Conservation (phyloP, 2,329 filamentous ascomycete species). For the Penicillium janthinellum region DNA sequence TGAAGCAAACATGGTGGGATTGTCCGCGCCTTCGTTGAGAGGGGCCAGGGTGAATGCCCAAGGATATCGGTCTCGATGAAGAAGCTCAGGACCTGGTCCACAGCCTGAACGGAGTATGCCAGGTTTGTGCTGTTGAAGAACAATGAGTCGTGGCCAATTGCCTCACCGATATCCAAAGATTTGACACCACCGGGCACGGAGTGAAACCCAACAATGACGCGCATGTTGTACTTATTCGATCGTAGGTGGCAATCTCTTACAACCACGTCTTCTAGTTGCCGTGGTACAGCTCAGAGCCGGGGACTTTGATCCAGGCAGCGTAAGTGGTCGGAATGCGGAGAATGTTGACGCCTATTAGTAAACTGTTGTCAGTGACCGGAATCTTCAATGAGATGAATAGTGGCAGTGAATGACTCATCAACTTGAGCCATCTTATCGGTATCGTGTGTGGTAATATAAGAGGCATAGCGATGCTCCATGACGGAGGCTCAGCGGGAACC, state of each 20-base stretch:
- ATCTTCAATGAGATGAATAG: no score
- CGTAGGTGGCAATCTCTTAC: slow-evolving; percentile 14
- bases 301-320: slow-evolving; percentile 20
- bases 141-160: slow-evolving; percentile 22
- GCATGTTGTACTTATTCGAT: slow-evolving; percentile 26
- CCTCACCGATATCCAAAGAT: slow-evolving; percentile 23
- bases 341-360: slow-evolving; percentile 3
- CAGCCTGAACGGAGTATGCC: slow-evolving; percentile 18
- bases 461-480: no score
- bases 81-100: slow-evolving; percentile 20
- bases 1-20: slow-evolving; percentile 18
- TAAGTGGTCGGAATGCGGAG: slow-evolving; percentile 17
- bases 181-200: slow-evolving; percentile 29
- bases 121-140: slow-evolving; percentile 27
- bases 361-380: no score
- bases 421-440: no score
- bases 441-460: no score
- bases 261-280: slow-evolving; percentile 18
- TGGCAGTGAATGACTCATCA: no score
- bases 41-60: slow-evolving; percentile 22
- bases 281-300: slow-evolving; percentile 25
- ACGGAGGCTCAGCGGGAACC: no score
- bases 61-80: slow-evolving; percentile 16
- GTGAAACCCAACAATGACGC: slow-evolving; percentile 26
- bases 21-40: slow-evolving; percentile 26